Conservation (phyloP, 129 eudicot genomes). For the Gnaphalium uliginosum region DNA sequence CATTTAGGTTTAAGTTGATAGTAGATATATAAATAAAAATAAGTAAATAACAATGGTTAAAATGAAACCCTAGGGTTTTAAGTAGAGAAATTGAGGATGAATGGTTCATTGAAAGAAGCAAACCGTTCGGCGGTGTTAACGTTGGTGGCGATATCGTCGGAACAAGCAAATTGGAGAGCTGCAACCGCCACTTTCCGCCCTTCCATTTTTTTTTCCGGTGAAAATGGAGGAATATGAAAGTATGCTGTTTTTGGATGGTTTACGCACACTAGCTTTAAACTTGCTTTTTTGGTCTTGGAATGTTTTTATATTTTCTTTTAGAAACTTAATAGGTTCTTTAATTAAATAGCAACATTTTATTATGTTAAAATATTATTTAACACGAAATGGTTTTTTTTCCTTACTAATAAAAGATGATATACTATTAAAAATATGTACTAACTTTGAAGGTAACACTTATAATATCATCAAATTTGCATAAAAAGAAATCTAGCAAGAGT, state of each 20-base stretch:
- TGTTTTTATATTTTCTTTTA: conserved; percentile 1
- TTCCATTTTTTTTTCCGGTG: conserved; percentile 34
- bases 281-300: neutral
- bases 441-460: too few species aligned
- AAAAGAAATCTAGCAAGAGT: too few species aligned
- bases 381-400: too few species aligned
- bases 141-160: conserved; percentile 73
- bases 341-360: too few species aligned
- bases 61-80: conserved; percentile 10
- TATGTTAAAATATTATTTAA: too few species aligned
- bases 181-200: conserved; percentile 69
- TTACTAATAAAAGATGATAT: too few species aligned
- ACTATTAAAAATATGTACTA: too few species aligned
- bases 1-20: conserved; percentile 5
- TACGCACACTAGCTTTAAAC: neutral
- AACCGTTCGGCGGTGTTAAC: conserved; percentile 83
- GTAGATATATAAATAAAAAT: neutral
- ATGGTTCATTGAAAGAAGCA: neutral
- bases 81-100: conserved; percentile 1
- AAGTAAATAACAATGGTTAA: neutral
- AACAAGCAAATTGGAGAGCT: conserved; percentile 88
- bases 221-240: conserved; percentile 8
- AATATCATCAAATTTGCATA: too few species aligned
- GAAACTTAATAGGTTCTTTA: neutral
- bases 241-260: conserved; percentile 15